Evolutionary conservation across 257 asterid genomes (phyloP).

Genomic region (Scutellaria baicalensis): DNA sequence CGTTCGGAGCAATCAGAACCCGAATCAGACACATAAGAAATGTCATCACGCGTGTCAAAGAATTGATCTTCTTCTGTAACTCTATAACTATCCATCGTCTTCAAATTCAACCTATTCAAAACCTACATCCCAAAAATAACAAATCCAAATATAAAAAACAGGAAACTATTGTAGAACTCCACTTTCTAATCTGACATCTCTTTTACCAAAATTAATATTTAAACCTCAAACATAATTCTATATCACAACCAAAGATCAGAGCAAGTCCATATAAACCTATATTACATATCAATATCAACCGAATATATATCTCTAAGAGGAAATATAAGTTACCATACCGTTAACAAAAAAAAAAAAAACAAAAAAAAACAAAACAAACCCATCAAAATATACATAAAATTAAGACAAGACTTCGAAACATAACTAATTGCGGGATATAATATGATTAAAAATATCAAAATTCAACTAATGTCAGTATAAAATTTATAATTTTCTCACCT

Average conservation of each 20-base stretch:
- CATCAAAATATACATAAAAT: too few species aligned
- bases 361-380: not conserved
- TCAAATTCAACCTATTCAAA: slow-evolving; percentile 18
- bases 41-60: slow-evolving; percentile 55
- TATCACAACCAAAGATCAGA: too few species aligned
- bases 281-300: not conserved
- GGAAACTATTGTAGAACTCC: too few species aligned
- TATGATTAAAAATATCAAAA: not conserved
- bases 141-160: not conserved
- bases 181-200: too few species aligned
- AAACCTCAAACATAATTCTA: too few species aligned
- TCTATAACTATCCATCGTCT: slow-evolving; percentile 35
- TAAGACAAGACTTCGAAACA: too few species aligned
- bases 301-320: not conserved
- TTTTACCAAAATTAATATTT: too few species aligned
- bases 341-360: not conserved
- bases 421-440: too few species aligned
- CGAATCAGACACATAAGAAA: slow-evolving; percentile 36
- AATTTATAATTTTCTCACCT: not conserved
- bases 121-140: slow-evolving; percentile 26
- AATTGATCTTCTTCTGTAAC: slow-evolving; percentile 44
- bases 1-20: slow-evolving; percentile 45
- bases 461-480: not conserved
- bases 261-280: not conserved
- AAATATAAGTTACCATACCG: not conserved